Evolutionary conservation across 352 stramenopile genomes (phyloP), one percentile per base, ranked within the genome.

Genomic region (Pythium chondricola): DNA sequence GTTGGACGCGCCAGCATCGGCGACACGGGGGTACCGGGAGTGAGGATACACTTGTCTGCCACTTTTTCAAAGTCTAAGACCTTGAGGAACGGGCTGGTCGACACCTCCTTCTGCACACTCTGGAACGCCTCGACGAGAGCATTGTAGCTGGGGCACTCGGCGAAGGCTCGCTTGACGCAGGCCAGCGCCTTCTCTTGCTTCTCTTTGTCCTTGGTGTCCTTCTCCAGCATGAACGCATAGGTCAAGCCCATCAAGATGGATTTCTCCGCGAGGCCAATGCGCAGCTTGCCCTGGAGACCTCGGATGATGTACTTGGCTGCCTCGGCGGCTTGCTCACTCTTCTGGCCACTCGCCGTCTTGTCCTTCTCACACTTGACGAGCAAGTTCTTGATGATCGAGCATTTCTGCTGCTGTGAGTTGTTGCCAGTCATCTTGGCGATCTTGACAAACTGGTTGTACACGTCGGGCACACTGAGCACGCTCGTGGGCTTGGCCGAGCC

Each of bases 1-100:
- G 93, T 97, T 0, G 97, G 96, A 46, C 98, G 98, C 31, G 97
- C 97, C 6, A 99, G 76, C 97, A 99, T 99, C 7, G 97, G 97
- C 25, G 89, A 93, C 25, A 99, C 95, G 0, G 97, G 97, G 33
- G 97, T 96, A n/a, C 96, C 96, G 1, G 96, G 95, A 4, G 74
- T 93, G 16, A 99, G 74, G 14, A 89, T 79, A 61, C 97, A 99
- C 40, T 65, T 66, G 3, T 78, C 61, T 2, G 74, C 61, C 14
- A 88, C 72, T 53, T 76, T 70, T 2, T 47, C 50, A 44, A 88
- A 86, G 45, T 88, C 74, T 3, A 68, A 62, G 6, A 76, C 67
- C 4, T 63, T 61, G 14, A 88, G 58, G 25, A 82, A 68, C 14
- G 74, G 74, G 18, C 58, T 37, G 1, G 53, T 81, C 9, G 48